Evolutionary conservation across 306 rosid species (phyloP).

Genomic region (Neltuma alba): DNA sequence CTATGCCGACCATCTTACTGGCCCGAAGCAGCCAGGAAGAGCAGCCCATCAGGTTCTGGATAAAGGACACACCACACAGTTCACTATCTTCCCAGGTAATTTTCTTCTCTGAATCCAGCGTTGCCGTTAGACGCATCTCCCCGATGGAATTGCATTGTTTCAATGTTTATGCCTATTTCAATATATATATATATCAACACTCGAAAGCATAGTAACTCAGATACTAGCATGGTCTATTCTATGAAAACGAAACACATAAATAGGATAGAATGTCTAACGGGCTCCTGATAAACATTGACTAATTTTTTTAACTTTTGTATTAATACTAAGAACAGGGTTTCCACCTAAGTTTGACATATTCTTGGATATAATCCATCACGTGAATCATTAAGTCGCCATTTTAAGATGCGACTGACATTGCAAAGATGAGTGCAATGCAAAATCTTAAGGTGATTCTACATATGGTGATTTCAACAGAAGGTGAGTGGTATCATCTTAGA

Average conservation of each 20-base stretch:
- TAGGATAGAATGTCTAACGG: not conserved
- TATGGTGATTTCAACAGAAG: not conserved
- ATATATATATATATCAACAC: not conserved
- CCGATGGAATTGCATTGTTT: constrained; percentile 13
- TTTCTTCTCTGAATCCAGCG: not conserved
- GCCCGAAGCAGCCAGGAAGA: constrained; percentile 38
- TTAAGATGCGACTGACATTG: not conserved
- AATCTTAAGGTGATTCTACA: not conserved
- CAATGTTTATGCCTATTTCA: not conserved
- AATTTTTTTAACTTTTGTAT: not conserved
- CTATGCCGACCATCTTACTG: constrained; percentile 47
- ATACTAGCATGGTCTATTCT: not conserved
- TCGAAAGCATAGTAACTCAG: not conserved
- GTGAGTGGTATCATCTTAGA: not conserved
- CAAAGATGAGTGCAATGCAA: not conserved
- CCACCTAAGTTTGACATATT: not conserved
- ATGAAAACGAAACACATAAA: constrained; percentile 4
- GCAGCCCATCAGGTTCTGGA: constrained; percentile 48
- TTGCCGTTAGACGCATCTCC: not conserved
- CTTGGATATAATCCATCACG: not conserved
- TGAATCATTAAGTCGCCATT: not conserved
- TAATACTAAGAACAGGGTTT: not conserved
- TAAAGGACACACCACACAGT: constrained; percentile 56
- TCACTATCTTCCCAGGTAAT: constrained; percentile 70
- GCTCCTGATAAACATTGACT: not conserved